Conservation (phyloP, 805 yeast species). For the Cyberlindnera galapagoensis region DNA sequence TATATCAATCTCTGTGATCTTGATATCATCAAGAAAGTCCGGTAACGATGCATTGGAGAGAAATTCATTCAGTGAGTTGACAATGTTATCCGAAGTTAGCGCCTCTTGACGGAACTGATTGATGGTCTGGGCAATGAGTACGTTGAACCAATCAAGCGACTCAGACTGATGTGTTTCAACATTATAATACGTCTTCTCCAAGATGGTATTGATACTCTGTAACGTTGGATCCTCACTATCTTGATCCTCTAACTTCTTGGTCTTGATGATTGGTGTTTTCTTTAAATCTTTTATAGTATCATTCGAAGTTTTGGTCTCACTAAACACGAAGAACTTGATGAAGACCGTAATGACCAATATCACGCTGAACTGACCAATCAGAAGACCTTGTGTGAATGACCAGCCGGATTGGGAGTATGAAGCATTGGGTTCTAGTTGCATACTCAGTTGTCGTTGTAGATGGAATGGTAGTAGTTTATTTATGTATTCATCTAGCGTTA, state of each 20-base stretch:
- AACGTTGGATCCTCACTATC: constrained; percentile 2
- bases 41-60: constrained; percentile 59
- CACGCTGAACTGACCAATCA: constrained; percentile 70
- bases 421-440: constrained; percentile 13
- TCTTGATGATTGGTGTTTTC: constrained; percentile 20
- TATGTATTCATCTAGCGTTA: constrained; percentile 32
- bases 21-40: constrained; percentile 70
- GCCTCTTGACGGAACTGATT: constrained; percentile 90
- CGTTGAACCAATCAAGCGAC: constrained; percentile 95
- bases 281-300: constrained; percentile 22
- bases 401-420: constrained; percentile 29
- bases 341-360: constrained; percentile 56
- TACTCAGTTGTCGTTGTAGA: constrained; percentile 25
- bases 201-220: constrained; percentile 38
- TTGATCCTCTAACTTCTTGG: constrained; percentile 19
- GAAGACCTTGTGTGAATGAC: constrained; percentile 74
- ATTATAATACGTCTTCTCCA: constrained; percentile 90
- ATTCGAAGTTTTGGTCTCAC: constrained; percentile 41
- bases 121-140: constrained; percentile 83
- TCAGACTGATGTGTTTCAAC: constrained; percentile 85
- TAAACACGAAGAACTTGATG: constrained; percentile 70
- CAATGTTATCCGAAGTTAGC: constrained; percentile 71
- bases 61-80: constrained; percentile 68
- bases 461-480: constrained; percentile 30
- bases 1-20: constrained; percentile 80